Conservation (phyloP, 1,284 basidiomycete species). For the Ganoderma multipileum region DNA sequence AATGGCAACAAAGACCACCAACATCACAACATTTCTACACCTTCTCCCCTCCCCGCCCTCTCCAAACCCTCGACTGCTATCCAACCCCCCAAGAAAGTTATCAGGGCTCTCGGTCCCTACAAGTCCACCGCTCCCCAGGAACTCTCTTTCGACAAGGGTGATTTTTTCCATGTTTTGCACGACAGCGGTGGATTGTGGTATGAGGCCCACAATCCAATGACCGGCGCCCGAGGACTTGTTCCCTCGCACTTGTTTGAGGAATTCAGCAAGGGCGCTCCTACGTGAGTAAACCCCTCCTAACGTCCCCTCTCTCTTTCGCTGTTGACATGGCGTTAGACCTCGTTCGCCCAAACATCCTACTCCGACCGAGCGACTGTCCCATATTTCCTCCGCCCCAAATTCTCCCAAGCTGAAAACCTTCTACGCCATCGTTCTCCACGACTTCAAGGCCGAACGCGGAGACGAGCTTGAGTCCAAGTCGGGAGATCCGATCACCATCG, state of each 20-base stretch:
- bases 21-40: constrained; percentile 68
- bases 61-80: constrained; percentile 75
- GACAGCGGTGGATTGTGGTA: constrained; percentile 70
- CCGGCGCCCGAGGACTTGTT: constrained; percentile 91
- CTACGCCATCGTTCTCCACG: constrained; percentile 95
- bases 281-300: constrained; percentile 51
- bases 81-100: constrained; percentile 93
- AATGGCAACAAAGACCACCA: constrained; percentile 67
- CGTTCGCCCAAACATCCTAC: constrained; percentile 29
- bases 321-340: constrained; percentile 15
- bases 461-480: constrained; percentile 96
- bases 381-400: constrained; percentile 30
- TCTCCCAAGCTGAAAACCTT: constrained; percentile 66
- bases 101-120: constrained; percentile 82
- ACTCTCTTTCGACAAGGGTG: constrained; percentile 91
- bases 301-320: not conserved
- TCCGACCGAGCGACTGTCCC: constrained; percentile 36
- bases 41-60: constrained; percentile 65
- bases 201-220: constrained; percentile 91
- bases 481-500: constrained; percentile 92
- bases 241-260: constrained; percentile 89
- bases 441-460: constrained; percentile 92
- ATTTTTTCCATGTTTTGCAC: constrained; percentile 96
- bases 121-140: constrained; percentile 83
- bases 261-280: constrained; percentile 73